Conservation (phyloP, 169 alveolate genomes). For the Plasmodium falciparum region DNA sequence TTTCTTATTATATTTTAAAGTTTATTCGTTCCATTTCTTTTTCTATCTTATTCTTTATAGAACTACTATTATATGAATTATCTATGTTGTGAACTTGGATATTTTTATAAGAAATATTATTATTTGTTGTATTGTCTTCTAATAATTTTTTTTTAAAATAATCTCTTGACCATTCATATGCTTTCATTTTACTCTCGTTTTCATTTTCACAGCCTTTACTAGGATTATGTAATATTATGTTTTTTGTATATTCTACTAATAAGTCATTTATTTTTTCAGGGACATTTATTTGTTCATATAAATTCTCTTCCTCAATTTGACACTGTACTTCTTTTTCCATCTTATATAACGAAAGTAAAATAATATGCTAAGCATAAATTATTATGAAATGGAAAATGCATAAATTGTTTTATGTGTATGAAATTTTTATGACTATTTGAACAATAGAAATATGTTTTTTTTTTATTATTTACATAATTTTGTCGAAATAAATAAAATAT, state of each 20-base stretch:
- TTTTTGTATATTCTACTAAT: conserved; percentile 58
- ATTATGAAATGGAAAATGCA: not conserved
- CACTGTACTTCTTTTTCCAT: conserved; percentile 68
- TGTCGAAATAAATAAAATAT: no score
- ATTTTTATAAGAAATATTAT: not conserved
- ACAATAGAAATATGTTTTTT: no score
- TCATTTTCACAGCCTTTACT: conserved; percentile 13
- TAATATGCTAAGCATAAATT: not conserved
- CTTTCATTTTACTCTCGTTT: conserved; percentile 23
- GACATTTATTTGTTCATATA: conserved; percentile 47
- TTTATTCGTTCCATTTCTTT: conserved; percentile 66
- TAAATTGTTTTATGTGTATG: not conserved
- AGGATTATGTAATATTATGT: conserved; percentile 43
- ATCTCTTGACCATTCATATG: conserved; percentile 69
- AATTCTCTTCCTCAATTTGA: conserved; percentile 41
- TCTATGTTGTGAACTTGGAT: not conserved
- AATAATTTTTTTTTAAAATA: conserved; percentile 48
- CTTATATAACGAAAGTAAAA: not conserved
- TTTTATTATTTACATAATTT: no score
- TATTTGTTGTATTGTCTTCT: conserved; percentile 32
- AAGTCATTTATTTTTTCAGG: conserved; percentile 51
- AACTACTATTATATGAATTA: not conserved
- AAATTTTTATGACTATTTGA: no score
- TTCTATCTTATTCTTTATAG: conserved; percentile 48
- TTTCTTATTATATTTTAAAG: conserved; percentile 20